These are phyloP conservation scores for Dactylellina parvicollis DNA, from an alignment of 2,329 filamentous ascomycete species.

Conservation along the genomic window DNA sequence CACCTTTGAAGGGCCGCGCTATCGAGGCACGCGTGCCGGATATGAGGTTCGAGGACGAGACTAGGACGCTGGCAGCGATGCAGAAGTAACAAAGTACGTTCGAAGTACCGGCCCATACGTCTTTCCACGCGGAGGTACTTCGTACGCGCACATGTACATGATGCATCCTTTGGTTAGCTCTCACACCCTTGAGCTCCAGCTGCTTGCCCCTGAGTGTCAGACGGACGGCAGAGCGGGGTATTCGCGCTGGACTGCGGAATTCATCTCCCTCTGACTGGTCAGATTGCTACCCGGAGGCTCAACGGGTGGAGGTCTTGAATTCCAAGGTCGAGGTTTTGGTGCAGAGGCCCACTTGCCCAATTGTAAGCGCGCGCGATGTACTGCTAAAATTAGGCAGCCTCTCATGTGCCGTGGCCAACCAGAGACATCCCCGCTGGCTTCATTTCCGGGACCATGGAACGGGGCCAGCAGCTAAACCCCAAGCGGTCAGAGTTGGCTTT, in stretches of 20 bases:
- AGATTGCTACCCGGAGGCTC: conserved; percentile 24
- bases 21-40: conserved; percentile 35
- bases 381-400: conserved; percentile 53
- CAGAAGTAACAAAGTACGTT: no score
- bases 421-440: conserved; percentile 17
- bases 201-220: conserved; percentile 52
- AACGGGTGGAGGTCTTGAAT: conserved; percentile 39
- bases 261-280: conserved; percentile 33
- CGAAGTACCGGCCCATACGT: conserved; percentile 35
- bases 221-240: conserved; percentile 51
- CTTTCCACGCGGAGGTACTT: conserved; percentile 23
- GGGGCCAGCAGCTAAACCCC: conserved; percentile 21
- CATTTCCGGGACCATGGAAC: conserved; percentile 48
- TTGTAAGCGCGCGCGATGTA: conserved; percentile 53
- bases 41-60: conserved; percentile 2
- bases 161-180: no score
- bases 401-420: conserved; percentile 35
- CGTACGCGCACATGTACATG: no score
- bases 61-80: conserved; percentile 11
- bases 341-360: conserved; percentile 32
- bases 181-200: conserved; percentile 17
- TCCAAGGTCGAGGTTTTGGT: conserved; percentile 35
- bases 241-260: conserved; percentile 44
- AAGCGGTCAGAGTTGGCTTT: conserved; percentile 30
- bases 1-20: conserved; percentile 19